phyloP scores from a whole-genome alignment of 345 rosid species.

The Eutrema heterophyllum region DNA sequence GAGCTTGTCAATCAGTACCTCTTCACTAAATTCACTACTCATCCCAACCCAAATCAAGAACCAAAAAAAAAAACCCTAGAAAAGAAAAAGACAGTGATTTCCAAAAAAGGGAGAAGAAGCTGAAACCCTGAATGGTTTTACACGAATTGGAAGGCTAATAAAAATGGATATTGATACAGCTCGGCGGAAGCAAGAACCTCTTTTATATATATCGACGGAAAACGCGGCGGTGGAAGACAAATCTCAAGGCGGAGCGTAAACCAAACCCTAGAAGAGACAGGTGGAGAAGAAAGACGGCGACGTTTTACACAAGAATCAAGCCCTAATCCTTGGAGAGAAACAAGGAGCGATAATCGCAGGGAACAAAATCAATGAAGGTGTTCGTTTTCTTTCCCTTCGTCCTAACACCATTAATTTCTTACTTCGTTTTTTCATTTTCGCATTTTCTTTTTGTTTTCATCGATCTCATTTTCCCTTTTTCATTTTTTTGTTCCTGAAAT shows the following conservation, averaged over 20 bases:
- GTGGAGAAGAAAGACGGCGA: not conserved
- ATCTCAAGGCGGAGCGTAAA: conserved; percentile 13
- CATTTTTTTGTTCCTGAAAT: no score
- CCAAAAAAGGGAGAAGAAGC: not conserved
- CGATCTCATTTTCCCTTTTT: no score
- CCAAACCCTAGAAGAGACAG: not conserved
- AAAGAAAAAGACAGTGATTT: not conserved
- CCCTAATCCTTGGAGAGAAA: not conserved
- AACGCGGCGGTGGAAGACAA: not conserved
- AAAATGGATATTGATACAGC: not conserved
- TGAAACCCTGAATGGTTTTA: not conserved
- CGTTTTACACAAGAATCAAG: not conserved
- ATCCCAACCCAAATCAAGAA: conserved; percentile 35
- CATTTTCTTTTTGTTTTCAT: not conserved
- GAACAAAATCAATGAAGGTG: not conserved
- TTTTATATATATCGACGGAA: not conserved
- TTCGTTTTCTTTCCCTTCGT: conserved; percentile 1
- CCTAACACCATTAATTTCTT: not conserved
- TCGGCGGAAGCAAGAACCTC: not conserved
- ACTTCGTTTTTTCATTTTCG: not conserved
- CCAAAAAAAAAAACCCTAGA: not conserved
- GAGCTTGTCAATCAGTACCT: conserved; percentile 88
- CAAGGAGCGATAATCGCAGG: not conserved
- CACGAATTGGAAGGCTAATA: not conserved
- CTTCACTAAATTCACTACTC: conserved; percentile 88